Evolutionary conservation across 2,329 filamentous ascomycete species (phyloP), one percentile per base, ranked within the genome.

Genomic region (Neonectria punicea): DNA sequence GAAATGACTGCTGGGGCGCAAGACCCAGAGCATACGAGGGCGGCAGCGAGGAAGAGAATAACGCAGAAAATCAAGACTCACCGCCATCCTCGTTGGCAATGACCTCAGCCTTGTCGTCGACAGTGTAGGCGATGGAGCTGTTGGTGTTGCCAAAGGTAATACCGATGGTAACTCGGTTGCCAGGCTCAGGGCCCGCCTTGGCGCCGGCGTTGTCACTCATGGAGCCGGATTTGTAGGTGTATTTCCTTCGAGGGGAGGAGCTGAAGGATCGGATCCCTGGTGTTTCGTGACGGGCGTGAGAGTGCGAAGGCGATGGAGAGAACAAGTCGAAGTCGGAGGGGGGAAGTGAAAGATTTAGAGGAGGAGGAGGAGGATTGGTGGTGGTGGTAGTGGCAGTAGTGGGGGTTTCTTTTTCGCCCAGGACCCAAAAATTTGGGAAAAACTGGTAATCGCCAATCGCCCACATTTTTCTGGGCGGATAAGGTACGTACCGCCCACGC

Each of bases 11-110:
- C 16, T 28, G 20, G 34, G 34, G 55, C 61, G 36, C 61, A 51
- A 55, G 34, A 36, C 39, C 36, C 3, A 46, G 14, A 22, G 20
- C 28, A 28, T 16, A 4, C 28, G 9, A 20, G 18, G 20, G 34
- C 18, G 25, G 4, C 20, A 63, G 25, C 10, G 49, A 43, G 30
- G 22, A 8, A 14, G 9, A 14, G 14, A 30, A 41, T 7, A 3
- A 47, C 18, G 7, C 22, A 36, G 25, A 16, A 53, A 50, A 53
- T 20, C 8, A 14, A 39, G 50, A 82, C 89, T 77, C 80, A 94
- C 93, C 93, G 86, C 96, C 96, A 78, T 98, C 96, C 85, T 98
- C 96, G 83, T 99, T 98, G 77, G 96, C 96, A 83, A 99, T 98
- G 70, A 99, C 95, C 80, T 98, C 93, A 70, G 94, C 91, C 86